These are phyloP conservation scores for Globisporangium nagaii DNA, from an alignment of 352 stramenopile species.

Conservation along the genomic window DNA sequence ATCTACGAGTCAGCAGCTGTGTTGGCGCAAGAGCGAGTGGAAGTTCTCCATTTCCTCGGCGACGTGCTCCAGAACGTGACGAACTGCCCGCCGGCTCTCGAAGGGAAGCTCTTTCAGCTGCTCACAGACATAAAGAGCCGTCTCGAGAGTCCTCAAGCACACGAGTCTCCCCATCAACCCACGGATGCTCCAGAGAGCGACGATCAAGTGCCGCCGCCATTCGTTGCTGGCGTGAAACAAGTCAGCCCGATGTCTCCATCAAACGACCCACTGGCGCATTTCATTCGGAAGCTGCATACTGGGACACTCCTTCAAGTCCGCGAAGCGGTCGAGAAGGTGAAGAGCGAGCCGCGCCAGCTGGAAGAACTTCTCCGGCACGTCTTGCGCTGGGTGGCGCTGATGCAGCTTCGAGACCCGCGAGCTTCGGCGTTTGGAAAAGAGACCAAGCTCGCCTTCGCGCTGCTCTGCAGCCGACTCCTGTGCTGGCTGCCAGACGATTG, in stretches of 20 bases:
- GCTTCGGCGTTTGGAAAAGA: conserved; percentile 29
- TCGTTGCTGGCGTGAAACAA: neutral
- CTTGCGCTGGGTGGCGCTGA: conserved; percentile 30
- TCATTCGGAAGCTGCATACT: conserved; percentile 25
- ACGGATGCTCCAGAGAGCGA: neutral
- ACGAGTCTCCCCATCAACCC: neutral
- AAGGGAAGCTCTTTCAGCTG: conserved; percentile 24
- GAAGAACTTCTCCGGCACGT: conserved; percentile 30
- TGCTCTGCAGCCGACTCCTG: conserved; percentile 35
- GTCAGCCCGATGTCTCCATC: conserved; percentile 22
- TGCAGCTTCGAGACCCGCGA: conserved; percentile 18
- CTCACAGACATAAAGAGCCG: conserved; percentile 22
- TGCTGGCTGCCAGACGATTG: conserved; percentile 41
- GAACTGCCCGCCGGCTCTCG: conserved; percentile 25
- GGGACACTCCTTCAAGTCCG: conserved; percentile 18
- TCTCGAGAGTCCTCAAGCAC: neutral
- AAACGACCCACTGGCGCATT: conserved; percentile 16
- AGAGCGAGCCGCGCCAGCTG: conserved; percentile 9
- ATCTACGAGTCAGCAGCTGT: conserved; percentile 19
- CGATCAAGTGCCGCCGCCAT: neutral
- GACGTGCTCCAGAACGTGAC: conserved; percentile 32
- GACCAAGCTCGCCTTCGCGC: conserved; percentile 26
- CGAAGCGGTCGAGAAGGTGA: conserved; percentile 18
- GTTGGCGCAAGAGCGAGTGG: conserved; percentile 18
- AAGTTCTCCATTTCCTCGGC: conserved; percentile 19